These are phyloP conservation scores for Aspergillus funiculosus DNA, from an alignment of 495 filamentous ascomycete species.

Conservation along the genomic window DNA sequence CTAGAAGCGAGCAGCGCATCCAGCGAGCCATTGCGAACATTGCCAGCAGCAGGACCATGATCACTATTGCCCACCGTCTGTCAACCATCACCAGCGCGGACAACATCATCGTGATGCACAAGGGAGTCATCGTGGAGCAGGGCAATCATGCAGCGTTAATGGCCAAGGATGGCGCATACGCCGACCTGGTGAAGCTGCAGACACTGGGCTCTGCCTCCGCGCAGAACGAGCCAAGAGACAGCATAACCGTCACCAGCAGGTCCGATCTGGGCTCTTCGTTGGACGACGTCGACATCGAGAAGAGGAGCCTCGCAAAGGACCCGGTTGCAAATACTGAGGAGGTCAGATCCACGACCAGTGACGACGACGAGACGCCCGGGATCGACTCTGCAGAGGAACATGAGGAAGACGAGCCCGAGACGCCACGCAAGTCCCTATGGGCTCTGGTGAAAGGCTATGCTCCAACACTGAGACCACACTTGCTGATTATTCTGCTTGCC, in stretches of 20 bases:
- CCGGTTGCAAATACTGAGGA: constrained; percentile 17
- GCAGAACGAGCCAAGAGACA: constrained; percentile 19
- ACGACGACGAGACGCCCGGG: constrained; percentile 14
- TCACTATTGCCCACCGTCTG: constrained; percentile 46
- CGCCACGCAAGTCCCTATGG: constrained; percentile 23
- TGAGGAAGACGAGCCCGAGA: constrained; percentile 28
- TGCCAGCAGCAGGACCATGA: constrained; percentile 40
- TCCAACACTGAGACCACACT: constrained; percentile 33
- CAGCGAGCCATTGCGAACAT: constrained; percentile 46
- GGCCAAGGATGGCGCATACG: constrained; percentile 40
- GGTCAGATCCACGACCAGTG: constrained; percentile 13
- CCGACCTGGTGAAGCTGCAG: constrained; percentile 41
- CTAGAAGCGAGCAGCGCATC: constrained; percentile 48
- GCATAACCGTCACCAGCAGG: constrained; percentile 21
- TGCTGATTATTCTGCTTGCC: constrained; percentile 32
- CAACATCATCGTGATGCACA: constrained; percentile 58
- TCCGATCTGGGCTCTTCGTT: constrained; percentile 20
- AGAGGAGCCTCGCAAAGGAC: constrained; percentile 13
- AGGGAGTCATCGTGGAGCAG: constrained; percentile 51
- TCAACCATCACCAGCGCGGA: constrained; percentile 53
- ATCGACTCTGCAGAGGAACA: constrained; percentile 14
- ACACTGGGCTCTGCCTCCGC: constrained; percentile 25
- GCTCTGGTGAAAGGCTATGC: constrained; percentile 24
- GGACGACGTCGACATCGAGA: constrained; percentile 5
- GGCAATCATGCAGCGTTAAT: constrained; percentile 43